phyloP scores from a whole-genome alignment of 164 flowering plant species.

The Magnolia changhungtana region DNA sequence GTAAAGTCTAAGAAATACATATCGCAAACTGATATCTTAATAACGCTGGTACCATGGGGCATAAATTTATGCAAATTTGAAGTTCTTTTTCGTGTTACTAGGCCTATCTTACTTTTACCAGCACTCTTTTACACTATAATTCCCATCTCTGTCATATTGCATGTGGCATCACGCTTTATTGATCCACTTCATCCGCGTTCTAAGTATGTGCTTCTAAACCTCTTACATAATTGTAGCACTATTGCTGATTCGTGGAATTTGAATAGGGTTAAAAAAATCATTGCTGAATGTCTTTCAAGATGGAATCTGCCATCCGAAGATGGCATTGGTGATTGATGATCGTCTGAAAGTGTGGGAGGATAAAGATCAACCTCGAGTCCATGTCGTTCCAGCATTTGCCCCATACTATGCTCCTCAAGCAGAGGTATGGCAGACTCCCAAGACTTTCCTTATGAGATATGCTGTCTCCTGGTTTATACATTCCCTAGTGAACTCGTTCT shows the following conservation, averaged over 20 bases:
- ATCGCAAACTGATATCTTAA: background rate
- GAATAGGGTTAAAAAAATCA: constrained; percentile 75
- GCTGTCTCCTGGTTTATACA: background rate
- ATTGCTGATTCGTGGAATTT: constrained; percentile 10
- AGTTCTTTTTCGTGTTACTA: background rate
- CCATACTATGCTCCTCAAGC: constrained; percentile 99
- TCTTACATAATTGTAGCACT: background rate
- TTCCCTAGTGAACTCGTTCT: background rate
- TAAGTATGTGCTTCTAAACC: background rate
- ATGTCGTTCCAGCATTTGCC: constrained; percentile 98
- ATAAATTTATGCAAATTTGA: background rate
- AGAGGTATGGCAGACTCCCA: constrained; percentile 49
- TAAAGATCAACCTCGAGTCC: constrained; percentile 93
- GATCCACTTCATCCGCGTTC: background rate
- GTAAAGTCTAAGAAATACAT: background rate
- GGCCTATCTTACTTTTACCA: background rate
- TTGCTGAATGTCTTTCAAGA: constrained; percentile 86
- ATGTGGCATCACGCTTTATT: background rate
- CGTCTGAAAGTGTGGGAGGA: constrained; percentile 99
- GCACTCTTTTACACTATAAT: background rate
- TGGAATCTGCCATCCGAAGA: constrained; percentile 93
- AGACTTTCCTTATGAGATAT: background rate
- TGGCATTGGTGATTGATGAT: constrained; percentile 98
- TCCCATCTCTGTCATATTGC: background rate
- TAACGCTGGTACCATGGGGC: background rate